These are phyloP conservation scores for Dendrobium catenatum DNA, from an alignment of 106 monocot genomes.

Conservation along the genomic window DNA sequence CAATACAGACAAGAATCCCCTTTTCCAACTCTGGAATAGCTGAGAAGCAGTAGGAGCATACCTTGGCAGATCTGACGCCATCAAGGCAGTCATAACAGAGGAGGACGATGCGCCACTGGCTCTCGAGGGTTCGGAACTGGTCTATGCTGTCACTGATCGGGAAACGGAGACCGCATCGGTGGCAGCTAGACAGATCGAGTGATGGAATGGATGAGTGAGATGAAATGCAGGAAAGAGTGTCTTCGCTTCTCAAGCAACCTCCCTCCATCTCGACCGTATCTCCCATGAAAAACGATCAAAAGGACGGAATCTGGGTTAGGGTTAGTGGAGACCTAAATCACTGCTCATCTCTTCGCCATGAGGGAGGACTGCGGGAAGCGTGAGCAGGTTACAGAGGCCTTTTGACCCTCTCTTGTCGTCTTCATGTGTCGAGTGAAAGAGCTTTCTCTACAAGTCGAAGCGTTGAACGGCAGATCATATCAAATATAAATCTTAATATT, in stretches of 20 bases:
- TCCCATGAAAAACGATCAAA: background rate
- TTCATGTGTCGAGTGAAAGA: too few relatives aligned
- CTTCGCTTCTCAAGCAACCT: background rate
- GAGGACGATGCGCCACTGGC: constrained; percentile 59
- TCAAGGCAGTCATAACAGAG: constrained; percentile 46
- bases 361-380: too few relatives aligned
- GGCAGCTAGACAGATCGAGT: constrained; percentile 38
- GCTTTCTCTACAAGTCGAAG: too few relatives aligned
- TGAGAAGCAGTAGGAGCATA: constrained; percentile 69
- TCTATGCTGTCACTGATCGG: constrained; percentile 1
- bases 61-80: constrained; percentile 21
- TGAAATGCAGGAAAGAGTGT: background rate
- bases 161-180: constrained; percentile 19
- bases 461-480: too few relatives aligned
- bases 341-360: too few relatives aligned
- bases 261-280: background rate
- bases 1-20: constrained; percentile 18
- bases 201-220: background rate
- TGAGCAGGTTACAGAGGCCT: too few relatives aligned
- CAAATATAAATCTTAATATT: too few relatives aligned
- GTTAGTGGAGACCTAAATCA: too few relatives aligned
- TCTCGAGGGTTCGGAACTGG: constrained; percentile 23
- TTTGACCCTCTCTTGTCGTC: too few relatives aligned
- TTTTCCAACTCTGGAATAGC: background rate
- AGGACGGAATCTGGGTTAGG: background rate